These are phyloP conservation scores for Thermomucor indicae-seudaticae DNA, from an alignment of 371 early-diverging fungal species.

Conservation along the genomic window DNA sequence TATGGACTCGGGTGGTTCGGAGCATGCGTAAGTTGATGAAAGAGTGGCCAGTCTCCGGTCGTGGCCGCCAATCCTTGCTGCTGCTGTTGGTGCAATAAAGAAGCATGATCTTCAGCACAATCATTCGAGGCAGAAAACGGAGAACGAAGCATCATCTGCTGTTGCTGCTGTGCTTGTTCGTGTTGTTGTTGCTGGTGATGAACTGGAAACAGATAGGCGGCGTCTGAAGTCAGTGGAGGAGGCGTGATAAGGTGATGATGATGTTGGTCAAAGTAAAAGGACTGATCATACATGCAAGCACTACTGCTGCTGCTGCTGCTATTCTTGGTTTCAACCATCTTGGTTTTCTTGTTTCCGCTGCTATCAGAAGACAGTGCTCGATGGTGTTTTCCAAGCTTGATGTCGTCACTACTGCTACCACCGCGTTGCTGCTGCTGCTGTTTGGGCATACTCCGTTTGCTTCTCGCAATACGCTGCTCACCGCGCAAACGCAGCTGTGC, in stretches of 20 bases:
- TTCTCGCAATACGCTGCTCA: constrained; percentile 34
- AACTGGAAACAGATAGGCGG: too few species aligned
- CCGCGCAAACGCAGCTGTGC: constrained; percentile 41
- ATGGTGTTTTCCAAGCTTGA: neutral
- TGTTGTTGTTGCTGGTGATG: neutral
- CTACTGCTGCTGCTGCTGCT: neutral
- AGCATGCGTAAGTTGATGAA: constrained; percentile 2
- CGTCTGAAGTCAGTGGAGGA: too few species aligned
- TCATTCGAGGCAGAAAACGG: neutral
- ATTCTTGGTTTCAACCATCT: neutral
- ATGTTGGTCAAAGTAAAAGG: too few species aligned
- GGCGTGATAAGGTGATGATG: too few species aligned
- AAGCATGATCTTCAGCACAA: neutral
- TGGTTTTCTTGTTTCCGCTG: too few species aligned
- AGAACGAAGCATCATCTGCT: neutral
- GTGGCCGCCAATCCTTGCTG: neutral
- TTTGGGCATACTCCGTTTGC: constrained; percentile 13
- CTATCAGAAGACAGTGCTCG: neutral
- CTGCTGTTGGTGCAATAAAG: constrained; percentile 1
- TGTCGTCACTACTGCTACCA: neutral
- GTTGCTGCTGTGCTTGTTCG: neutral
- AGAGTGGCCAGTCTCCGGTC: constrained; percentile 5
- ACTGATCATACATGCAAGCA: too few species aligned
- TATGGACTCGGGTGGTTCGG: too few species aligned
- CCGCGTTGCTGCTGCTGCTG: constrained; percentile 1